Conservation (phyloP, 495 filamentous ascomycete genomes). For the Staphylotrichum tortipilum region DNA sequence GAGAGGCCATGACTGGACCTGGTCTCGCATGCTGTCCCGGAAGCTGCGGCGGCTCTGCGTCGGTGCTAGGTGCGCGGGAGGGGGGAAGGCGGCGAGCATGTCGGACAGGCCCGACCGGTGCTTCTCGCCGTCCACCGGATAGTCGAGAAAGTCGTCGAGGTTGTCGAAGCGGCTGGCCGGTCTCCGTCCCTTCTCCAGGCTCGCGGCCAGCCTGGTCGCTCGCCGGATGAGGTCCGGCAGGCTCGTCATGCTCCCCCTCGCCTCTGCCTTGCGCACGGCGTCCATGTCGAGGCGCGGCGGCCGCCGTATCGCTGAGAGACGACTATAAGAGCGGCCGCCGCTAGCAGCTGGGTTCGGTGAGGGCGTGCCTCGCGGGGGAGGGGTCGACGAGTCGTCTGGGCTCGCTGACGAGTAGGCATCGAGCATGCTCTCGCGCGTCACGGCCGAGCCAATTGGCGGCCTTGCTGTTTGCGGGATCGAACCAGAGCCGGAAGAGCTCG, state of each 20-base stretch:
- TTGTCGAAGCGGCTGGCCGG: slow-evolving; percentile 65
- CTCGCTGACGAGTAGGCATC: slow-evolving; percentile 38
- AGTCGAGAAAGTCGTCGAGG: slow-evolving; percentile 35
- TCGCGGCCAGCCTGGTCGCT: slow-evolving; percentile 77
- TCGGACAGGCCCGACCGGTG: slow-evolving; percentile 64
- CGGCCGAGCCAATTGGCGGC: slow-evolving; percentile 16
- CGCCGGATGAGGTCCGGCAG: slow-evolving; percentile 82
- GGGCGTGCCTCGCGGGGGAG: slow-evolving; percentile 21
- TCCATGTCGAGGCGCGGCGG: slow-evolving; percentile 73
- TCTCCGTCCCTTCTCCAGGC: slow-evolving; percentile 71
- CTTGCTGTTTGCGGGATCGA: slow-evolving; percentile 18
- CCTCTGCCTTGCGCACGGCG: slow-evolving; percentile 67
- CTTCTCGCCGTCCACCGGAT: slow-evolving; percentile 29
- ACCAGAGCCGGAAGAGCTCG: slow-evolving; percentile 34
- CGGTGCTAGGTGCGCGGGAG: slow-evolving; percentile 50
- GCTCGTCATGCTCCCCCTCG: slow-evolving; percentile 81
- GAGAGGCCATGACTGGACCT: slow-evolving; percentile 36
- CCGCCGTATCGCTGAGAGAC: slow-evolving; percentile 48
- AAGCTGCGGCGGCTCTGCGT: slow-evolving; percentile 38
- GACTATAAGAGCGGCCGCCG: slow-evolving; percentile 28
- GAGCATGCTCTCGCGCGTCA: slow-evolving; percentile 35
- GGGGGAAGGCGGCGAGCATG: slow-evolving; percentile 86
- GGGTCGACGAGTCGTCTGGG: slow-evolving; percentile 28
- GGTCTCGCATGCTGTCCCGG: slow-evolving; percentile 31
- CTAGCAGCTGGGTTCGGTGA: slow-evolving; percentile 20